A percentile compares a stretch with the other conserved stretches of the same genome.
phyloP scores from a whole-genome alignment of 345 rosid genomes.

The Clarkia xantiana region DNA sequence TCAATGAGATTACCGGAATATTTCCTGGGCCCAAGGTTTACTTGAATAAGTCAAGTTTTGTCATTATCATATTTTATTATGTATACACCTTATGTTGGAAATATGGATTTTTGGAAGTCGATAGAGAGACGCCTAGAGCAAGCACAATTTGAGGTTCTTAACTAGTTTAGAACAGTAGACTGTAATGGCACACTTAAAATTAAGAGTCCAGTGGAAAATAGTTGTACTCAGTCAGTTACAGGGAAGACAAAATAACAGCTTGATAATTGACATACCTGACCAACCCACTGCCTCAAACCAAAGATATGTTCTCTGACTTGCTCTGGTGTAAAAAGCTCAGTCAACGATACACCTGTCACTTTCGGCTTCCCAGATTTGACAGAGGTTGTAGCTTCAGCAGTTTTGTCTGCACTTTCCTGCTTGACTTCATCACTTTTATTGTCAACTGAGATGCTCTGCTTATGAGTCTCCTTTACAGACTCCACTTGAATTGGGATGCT shows the following conservation, averaged over 20 bases:
- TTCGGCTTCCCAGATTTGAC: constrained; percentile 86
- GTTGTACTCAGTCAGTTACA: too few relatives aligned
- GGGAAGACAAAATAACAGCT: background rate
- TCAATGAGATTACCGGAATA: too few relatives aligned
- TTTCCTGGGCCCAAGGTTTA: too few relatives aligned
- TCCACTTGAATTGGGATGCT: constrained; percentile 31
- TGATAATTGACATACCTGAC: constrained; percentile 47
- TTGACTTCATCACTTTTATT: constrained; percentile 34
- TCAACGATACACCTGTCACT: constrained; percentile 89
- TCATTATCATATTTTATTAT: too few relatives aligned
- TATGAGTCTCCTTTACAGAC: constrained; percentile 16
- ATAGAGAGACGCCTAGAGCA: too few relatives aligned
- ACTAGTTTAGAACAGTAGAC: too few relatives aligned
- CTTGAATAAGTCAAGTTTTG: too few relatives aligned
- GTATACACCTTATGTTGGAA: too few relatives aligned
- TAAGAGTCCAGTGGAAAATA: too few relatives aligned
- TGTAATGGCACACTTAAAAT: too few relatives aligned
- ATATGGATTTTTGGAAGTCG: too few relatives aligned
- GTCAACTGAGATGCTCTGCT: constrained; percentile 25
- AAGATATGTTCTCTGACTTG: constrained; percentile 89
- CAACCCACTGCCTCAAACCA: constrained; percentile 98
- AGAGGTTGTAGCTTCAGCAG: constrained; percentile 28
- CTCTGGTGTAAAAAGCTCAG: constrained; percentile 93
- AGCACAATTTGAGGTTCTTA: too few relatives aligned
- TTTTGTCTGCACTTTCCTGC: constrained; percentile 39